Evolutionary conservation across 106 monocot genomes (phyloP).

Genomic region (Platanthera guangdongensis): DNA sequence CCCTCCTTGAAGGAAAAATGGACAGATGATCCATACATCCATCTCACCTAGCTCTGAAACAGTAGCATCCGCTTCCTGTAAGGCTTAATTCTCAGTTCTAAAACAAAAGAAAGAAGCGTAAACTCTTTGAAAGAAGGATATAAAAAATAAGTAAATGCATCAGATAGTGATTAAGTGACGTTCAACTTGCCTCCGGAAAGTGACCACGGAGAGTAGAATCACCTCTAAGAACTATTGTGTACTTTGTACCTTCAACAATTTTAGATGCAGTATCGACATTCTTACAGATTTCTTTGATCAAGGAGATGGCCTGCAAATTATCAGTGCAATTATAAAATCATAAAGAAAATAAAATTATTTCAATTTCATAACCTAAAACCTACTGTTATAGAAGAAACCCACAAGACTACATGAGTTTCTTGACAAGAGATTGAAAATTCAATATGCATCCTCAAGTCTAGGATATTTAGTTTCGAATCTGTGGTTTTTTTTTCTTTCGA

Average conservation of each 20-base stretch:
- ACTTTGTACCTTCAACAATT: constrained; percentile 44
- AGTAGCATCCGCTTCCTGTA: constrained; percentile 89
- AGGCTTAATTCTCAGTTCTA: background rate
- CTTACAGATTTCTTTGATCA: constrained; percentile 79
- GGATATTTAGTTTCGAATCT: no score
- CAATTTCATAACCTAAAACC: background rate
- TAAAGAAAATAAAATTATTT: background rate
- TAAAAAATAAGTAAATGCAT: background rate
- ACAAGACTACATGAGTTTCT: no score
- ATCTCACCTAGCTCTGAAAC: constrained; percentile 88
- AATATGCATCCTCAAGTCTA: no score
- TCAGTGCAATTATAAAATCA: background rate
- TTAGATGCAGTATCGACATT: constrained; percentile 82
- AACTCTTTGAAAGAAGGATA: background rate
- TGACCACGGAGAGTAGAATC: constrained; percentile 99
- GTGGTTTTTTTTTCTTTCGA: no score
- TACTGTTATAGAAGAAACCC: background rate
- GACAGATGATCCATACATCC: constrained; percentile 98
- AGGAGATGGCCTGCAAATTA: constrained; percentile 45
- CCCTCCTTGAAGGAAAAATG: constrained; percentile 96
- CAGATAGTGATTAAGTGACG: background rate
- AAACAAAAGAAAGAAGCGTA: background rate
- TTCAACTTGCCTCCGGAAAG: constrained; percentile 70
- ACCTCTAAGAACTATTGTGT: constrained; percentile 86
- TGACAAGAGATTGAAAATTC: no score